Base-by-base conservation (phyloP, 805 yeast genomes). In the Candida tammaniensis region DNA sequence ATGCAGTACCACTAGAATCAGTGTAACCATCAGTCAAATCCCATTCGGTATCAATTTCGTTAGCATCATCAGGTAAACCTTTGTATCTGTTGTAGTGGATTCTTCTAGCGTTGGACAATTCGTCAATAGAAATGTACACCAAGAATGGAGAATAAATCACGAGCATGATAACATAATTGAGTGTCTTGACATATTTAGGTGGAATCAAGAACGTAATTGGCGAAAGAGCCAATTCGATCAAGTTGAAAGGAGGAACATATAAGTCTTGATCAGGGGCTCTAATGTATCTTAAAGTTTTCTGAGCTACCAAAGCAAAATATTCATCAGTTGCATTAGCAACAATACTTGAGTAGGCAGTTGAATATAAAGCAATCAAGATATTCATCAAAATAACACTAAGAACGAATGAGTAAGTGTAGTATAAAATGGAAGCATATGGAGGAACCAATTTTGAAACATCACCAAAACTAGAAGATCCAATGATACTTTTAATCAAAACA, bases 251-350 rank as follows among this genome's bases (percentile, higher is more conserved):
- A 4, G 96, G 91, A 17, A 86, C 88, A 54, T 77, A 87, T 25
- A 86, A 83, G 51, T 83, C 78, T 38, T 78, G 81, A 61, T 87
- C 96, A 0, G 96, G 96, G 0, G 95, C 95, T 47, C 96, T 71
- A 34, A 86, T 78, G 54, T 83, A 87, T 42, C 89, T 71, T 47
- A 87, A 69, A 0, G 94, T 86, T 65, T 87, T 86, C 42, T 83
- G 83, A 4, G 95, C 85, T 46, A 84, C 84, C 35, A 86, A 70
- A 0, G 94, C 94, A 66, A 86, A 73, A 52, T 82, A 87, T 55
- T 87, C 95, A 51, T 84, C 86, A 13, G 82, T 76, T 1, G 95
- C 87, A 62, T 86, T 85, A 30, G 77, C 91, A 32, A 81, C 82
- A 43, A 87, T 86, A 36, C 76, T 76, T 28, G 84, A 80, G 52